Evolutionary conservation across 345 rosid genomes (phyloP), one percentile per base, ranked within the genome.

Genomic region (Dipteronia sinensis): DNA sequence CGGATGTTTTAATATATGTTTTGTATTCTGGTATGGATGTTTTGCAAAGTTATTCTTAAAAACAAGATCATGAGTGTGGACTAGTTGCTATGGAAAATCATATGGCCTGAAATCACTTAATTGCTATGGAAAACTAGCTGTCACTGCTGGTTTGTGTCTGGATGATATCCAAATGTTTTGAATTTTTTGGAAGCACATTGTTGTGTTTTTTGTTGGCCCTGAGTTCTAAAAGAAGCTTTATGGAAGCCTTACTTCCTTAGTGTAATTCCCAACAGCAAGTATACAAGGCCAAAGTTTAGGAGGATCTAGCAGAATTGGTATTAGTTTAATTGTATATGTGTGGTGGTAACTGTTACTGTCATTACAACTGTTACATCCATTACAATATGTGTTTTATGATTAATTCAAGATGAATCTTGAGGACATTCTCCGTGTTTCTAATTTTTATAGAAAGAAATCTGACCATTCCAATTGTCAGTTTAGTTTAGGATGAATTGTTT

Each of bases 81-180:
- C 74, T 27, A 17, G 51, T 31, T 72, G 29, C 58, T 34, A 34
- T 34, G 38, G 38, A 34, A 31, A 34, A 31, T 31, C 34, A 31
- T 31, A 31, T 31, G 34, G 34, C 34, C 34, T 31, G 6, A 31
- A 31, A 31, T 31, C 12, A 42, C 7, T 6, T 42, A 6, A 42
- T 42, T 49, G 34, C 34, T 34, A 15, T 69, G 58, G 31, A 34
- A 49, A 23, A 47, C 25, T 69, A 56, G 49, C 16, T 47, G 72
- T 7, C 72, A 40, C 46, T 67, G 27, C 53, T n/a, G 70, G 27
- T 42, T 15, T 69, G 61, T 69, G 40, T 66, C 70, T 34, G 31
- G 31, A 38, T 6, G 20, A 13, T 40, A 0, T 66, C 12, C 29
- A 66, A 66, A 66, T 17, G 9, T 8, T 19, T 10, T 38, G 47